Evolutionary conservation across 2,329 filamentous ascomycete genomes (phyloP).

Genomic region (Clonostachys solani): DNA sequence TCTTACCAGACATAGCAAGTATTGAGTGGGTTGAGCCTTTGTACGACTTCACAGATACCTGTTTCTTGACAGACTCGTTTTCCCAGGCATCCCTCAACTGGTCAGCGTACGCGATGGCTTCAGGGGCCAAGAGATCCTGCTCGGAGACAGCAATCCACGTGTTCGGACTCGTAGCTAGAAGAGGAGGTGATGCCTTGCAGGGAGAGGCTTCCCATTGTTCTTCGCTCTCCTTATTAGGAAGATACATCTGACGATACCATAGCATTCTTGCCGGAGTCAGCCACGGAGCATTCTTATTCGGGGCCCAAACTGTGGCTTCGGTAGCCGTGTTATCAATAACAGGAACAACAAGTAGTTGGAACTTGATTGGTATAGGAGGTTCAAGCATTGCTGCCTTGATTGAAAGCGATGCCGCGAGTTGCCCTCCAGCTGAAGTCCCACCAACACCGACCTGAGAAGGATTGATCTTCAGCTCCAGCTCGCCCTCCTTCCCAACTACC

Average conservation of each 20-base stretch:
- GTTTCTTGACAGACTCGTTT: neutral
- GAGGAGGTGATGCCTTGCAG: slow-evolving; percentile 13
- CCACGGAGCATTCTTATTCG: slow-evolving; percentile 16
- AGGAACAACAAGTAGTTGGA: slow-evolving; percentile 17
- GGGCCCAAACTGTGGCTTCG: neutral
- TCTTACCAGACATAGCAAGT: neutral
- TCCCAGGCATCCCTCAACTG: slow-evolving; percentile 9
- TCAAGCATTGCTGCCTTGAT: slow-evolving; percentile 9
- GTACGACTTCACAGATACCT: neutral
- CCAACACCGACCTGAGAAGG: slow-evolving; percentile 17
- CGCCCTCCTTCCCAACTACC: slow-evolving; percentile 11
- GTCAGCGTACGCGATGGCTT: slow-evolving; percentile 19
- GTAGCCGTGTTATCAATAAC: slow-evolving; percentile 21
- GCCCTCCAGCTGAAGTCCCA: slow-evolving; percentile 19
- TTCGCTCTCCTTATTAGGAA: slow-evolving; percentile 14
- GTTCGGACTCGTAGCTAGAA: slow-evolving; percentile 17
- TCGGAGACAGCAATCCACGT: slow-evolving; percentile 24
- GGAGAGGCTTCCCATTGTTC: slow-evolving; percentile 23
- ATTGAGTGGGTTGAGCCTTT: neutral
- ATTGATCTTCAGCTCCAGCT: slow-evolving; percentile 13
- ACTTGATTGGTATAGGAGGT: slow-evolving; percentile 1
- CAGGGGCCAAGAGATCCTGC: slow-evolving; percentile 22
- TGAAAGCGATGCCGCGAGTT: neutral
- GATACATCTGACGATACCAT: slow-evolving; percentile 29
- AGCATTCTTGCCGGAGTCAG: slow-evolving; percentile 23